Conservation (phyloP, 306 rosid species). For the Clitoria ternatea region DNA sequence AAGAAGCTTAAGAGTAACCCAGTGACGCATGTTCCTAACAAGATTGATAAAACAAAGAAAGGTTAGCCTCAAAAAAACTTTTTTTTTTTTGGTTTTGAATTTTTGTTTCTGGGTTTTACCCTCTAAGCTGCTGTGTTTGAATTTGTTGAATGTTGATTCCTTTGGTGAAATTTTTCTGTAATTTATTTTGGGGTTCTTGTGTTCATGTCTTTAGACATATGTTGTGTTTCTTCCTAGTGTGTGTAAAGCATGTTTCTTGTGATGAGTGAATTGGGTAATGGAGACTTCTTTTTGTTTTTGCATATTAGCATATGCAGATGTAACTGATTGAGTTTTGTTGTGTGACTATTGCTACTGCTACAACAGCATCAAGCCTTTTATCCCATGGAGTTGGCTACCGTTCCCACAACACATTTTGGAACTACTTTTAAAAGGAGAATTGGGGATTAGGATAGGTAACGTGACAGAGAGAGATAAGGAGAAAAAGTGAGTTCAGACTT, state of each 20-base stretch:
- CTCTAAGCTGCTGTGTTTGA: not conserved
- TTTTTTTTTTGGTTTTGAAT: not conserved
- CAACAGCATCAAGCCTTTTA: not conserved
- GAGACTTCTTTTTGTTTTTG: not conserved
- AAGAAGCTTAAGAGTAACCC: slow-evolving; percentile 45
- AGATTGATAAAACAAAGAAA: slow-evolving; percentile 25
- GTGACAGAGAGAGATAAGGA: no score
- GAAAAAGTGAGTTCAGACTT: no score
- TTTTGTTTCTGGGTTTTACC: not conserved
- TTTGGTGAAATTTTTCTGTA: slow-evolving; percentile 1
- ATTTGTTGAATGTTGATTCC: not conserved
- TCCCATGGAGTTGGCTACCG: not conserved
- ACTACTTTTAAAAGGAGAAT: no score
- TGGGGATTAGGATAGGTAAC: no score
- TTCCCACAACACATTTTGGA: no score
- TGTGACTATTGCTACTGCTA: not conserved
- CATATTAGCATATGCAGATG: not conserved
- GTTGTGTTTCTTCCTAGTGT: not conserved
- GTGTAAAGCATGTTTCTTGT: not conserved
- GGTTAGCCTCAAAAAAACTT: slow-evolving; percentile 27
- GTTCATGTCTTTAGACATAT: not conserved
- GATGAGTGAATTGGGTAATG: not conserved
- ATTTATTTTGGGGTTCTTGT: not conserved
- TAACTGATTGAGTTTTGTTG: not conserved
- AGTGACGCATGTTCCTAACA: slow-evolving; percentile 11